A percentile compares a stretch with the other conserved stretches of the same genome.
Evolutionary conservation across 2,329 filamentous ascomycete species (phyloP).

Genomic region (Aspergillus transmontanensis): DNA sequence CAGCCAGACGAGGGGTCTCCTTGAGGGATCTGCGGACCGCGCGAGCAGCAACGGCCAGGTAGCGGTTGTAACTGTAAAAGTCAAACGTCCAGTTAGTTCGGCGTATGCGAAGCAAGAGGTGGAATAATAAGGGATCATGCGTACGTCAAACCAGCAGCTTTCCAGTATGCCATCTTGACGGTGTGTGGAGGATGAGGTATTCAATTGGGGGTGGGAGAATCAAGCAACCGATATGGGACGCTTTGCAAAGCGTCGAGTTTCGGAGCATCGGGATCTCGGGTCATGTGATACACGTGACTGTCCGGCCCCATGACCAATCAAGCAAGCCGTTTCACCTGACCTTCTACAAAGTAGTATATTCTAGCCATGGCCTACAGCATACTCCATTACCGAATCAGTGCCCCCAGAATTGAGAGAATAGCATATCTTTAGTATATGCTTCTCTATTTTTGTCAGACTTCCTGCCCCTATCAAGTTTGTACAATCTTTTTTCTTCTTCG

Average conservation of each 20-base stretch:
- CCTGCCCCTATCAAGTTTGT: neutral
- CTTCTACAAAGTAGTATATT: neutral
- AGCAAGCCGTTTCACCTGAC: neutral
- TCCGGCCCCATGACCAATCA: neutral
- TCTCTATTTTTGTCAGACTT: neutral
- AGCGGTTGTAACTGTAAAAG: slow-evolving; percentile 91
- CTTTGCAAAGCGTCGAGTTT: slow-evolving; percentile 36
- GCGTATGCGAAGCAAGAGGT: neutral
- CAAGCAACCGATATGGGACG: slow-evolving; percentile 27
- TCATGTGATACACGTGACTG: slow-evolving; percentile 34
- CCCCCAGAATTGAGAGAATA: neutral
- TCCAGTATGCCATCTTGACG: slow-evolving; percentile 94
- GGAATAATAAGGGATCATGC: slow-evolving; percentile 33
- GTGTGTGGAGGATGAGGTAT: slow-evolving; percentile 30
- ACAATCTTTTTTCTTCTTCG: neutral
- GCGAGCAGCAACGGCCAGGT: slow-evolving; percentile 92
- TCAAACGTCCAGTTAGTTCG: slow-evolving; percentile 7
- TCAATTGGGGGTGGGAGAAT: slow-evolving; percentile 31
- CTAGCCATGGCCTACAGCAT: neutral
- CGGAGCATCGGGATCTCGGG: slow-evolving; percentile 35
- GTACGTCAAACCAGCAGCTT: slow-evolving; percentile 95
- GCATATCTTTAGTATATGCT: neutral
- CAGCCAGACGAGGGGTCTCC: slow-evolving; percentile 83
- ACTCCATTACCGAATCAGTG: neutral
- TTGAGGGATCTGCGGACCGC: slow-evolving; percentile 96